Conservation (phyloP, 345 rosid genomes). For the Laguncularia racemosa region DNA sequence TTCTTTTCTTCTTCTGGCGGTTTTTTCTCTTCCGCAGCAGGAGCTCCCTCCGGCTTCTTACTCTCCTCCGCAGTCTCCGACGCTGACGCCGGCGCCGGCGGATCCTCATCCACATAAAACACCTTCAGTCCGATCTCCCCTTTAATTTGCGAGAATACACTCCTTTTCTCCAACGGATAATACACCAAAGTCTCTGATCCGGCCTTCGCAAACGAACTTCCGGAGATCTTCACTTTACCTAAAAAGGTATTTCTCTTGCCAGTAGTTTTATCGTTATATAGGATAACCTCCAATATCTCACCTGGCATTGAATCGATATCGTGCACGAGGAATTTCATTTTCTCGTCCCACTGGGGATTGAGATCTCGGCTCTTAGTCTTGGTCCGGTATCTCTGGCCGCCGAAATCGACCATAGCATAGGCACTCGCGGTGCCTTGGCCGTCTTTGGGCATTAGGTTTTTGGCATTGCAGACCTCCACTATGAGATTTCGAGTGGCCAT, state of each 20-base stretch:
- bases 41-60: constrained; percentile 22
- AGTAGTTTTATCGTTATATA: constrained; percentile 69
- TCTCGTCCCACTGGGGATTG: constrained; percentile 91
- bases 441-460: constrained; percentile 80
- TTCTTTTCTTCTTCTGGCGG: constrained; percentile 27
- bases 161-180: constrained; percentile 79
- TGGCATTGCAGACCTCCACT: constrained; percentile 76
- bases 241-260: constrained; percentile 65
- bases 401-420: constrained; percentile 69
- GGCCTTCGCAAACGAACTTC: constrained; percentile 33
- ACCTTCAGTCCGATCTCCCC: constrained; percentile 81
- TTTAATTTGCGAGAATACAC: constrained; percentile 79
- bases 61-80: constrained; percentile 17
- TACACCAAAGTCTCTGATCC: constrained; percentile 71
- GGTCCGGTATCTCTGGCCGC: constrained; percentile 75
- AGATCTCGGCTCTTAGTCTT: constrained; percentile 76
- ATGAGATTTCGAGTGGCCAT: constrained; percentile 70
- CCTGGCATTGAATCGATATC: constrained; percentile 46
- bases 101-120: constrained; percentile 55
- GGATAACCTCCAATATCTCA: constrained; percentile 68
- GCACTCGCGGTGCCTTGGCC: constrained; percentile 96
- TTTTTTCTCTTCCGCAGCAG: constrained; percentile 28
- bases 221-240: constrained; percentile 72
- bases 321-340: constrained; percentile 65
- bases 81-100: constrained; percentile 33